Evolutionary conservation across 164 flowering plant genomes (phyloP).

Genomic region (Vitis riparia): DNA sequence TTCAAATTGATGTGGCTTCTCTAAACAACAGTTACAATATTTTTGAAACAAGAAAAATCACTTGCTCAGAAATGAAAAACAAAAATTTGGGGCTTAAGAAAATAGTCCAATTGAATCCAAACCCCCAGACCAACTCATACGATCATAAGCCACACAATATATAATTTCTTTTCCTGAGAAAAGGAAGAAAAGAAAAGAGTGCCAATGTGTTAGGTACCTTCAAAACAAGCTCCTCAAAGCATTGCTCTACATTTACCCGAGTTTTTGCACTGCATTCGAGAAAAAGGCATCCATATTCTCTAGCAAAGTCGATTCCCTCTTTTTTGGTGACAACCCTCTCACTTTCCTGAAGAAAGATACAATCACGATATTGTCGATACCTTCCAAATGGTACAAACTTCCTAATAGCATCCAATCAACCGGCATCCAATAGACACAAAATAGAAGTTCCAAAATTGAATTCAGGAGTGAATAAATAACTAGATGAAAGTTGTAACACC

Average conservation of each 20-base stretch:
- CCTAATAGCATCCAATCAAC: background rate
- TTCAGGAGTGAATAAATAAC: background rate
- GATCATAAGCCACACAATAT: no score
- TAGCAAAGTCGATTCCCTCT: constrained; percentile 80
- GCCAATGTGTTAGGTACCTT: constrained; percentile 41
- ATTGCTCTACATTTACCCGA: constrained; percentile 71
- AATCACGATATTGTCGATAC: no score
- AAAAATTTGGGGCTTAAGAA: no score
- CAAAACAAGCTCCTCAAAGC: constrained; percentile 80
- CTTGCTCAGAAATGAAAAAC: no score
- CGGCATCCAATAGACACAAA: background rate
- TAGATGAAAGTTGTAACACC: background rate
- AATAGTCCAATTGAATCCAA: no score
- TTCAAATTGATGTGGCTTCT: no score
- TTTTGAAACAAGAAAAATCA: no score
- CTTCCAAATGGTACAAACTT: background rate
- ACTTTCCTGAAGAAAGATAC: constrained; percentile 55
- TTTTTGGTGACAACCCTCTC: constrained; percentile 76
- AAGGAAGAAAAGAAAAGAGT: background rate
- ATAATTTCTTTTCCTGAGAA: background rate
- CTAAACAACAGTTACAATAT: no score
- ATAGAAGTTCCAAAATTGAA: background rate
- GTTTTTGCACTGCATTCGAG: constrained; percentile 89
- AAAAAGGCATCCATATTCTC: constrained; percentile 78
- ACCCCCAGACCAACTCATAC: no score